phyloP scores from a whole-genome alignment of 2,329 filamentous ascomycete genomes.

The Fusarium sp. region DNA sequence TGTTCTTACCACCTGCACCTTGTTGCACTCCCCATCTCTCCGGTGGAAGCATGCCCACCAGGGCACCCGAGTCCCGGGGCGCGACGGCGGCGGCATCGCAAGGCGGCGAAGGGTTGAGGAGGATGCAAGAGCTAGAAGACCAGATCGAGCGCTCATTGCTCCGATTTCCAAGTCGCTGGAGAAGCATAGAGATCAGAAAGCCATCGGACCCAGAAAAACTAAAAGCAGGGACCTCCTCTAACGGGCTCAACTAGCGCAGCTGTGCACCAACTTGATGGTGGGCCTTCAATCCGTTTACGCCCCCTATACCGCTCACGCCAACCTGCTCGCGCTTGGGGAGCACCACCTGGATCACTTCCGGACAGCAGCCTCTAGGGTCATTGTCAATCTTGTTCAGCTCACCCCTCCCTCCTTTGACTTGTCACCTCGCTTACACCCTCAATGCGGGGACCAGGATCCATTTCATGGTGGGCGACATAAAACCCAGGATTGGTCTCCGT shows the following conservation, averaged over 20 bases:
- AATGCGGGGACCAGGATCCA: constrained; percentile 33
- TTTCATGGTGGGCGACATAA: no score
- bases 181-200: constrained; percentile 50
- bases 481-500: no score
- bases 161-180: constrained; percentile 53
- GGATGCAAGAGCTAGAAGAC: constrained; percentile 41
- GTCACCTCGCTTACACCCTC: constrained; percentile 25
- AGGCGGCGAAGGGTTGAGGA: constrained; percentile 39
- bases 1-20: constrained; percentile 1
- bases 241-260: constrained; percentile 33
- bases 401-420: constrained; percentile 4
- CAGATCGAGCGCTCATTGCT: constrained; percentile 54
- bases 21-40: not conserved
- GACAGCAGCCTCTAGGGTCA: constrained; percentile 4
- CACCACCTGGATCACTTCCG: not conserved
- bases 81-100: constrained; percentile 28
- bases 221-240: constrained; percentile 49
- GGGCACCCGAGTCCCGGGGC: constrained; percentile 40
- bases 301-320: not conserved
- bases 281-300: not conserved
- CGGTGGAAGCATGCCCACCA: constrained; percentile 24
- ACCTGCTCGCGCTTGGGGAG: not conserved
- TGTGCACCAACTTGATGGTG: not conserved
- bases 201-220: constrained; percentile 46
- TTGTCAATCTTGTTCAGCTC: not conserved